Evolutionary conservation across 371 early-diverging fungal species (phyloP).

Genomic region (Phascolomyces articulosus): DNA sequence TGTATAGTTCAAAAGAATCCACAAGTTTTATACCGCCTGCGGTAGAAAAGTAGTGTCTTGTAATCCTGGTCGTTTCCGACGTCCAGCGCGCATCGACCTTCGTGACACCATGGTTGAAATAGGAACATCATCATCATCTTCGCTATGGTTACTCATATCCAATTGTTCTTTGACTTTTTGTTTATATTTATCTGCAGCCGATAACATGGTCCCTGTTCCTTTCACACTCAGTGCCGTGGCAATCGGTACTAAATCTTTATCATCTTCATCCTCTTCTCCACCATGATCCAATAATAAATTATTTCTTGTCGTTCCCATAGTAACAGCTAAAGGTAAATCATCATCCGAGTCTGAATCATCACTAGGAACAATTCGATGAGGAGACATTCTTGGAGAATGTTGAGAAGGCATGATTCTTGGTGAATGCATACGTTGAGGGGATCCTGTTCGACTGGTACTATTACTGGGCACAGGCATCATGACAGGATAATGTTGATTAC

Average conservation of each 20-base stretch:
- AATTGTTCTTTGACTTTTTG: slow-evolving; percentile 34
- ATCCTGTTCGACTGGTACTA: neutral
- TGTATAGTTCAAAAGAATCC: no score
- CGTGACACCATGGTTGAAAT: neutral
- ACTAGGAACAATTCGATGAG: neutral
- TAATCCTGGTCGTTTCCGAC: neutral
- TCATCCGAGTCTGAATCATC: slow-evolving; percentile 28
- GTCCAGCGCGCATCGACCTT: neutral
- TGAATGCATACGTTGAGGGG: neutral
- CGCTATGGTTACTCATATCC: slow-evolving; percentile 15
- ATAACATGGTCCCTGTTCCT: slow-evolving; percentile 14
- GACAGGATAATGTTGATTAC: neutral
- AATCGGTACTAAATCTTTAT: slow-evolving; percentile 40
- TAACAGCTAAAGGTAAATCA: slow-evolving; percentile 19
- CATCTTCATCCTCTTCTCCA: slow-evolving; percentile 34
- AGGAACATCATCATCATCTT: slow-evolving; percentile 8
- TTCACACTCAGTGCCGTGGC: slow-evolving; percentile 14
- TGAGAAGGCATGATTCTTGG: neutral
- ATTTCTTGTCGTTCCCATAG: neutral
- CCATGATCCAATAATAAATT: slow-evolving; percentile 21
- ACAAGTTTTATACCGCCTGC: slow-evolving; percentile 8
- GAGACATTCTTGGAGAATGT: neutral
- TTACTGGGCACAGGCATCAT: neutral
- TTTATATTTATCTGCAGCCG: slow-evolving; percentile 47
- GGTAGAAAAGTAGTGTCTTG: slow-evolving; percentile 3